Evolutionary conservation across 805 yeast species (phyloP).

Genomic region (Saturnispora zaruensis): DNA sequence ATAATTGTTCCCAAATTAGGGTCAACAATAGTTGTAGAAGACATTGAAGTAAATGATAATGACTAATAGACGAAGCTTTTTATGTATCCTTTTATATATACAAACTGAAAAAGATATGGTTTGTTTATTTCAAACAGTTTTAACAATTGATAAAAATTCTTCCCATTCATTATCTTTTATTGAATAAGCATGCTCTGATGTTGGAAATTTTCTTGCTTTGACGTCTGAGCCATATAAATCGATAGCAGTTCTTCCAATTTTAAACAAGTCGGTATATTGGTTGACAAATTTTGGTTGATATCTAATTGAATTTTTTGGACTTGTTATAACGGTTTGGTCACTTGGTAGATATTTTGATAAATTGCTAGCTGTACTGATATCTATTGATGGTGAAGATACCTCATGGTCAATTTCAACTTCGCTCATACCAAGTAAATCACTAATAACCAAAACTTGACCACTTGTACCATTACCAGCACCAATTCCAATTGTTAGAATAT

Average conservation of each 20-base stretch:
- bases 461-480: conserved; percentile 84
- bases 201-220: conserved; percentile 48
- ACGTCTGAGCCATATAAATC: conserved; percentile 54
- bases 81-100: background rate
- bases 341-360: conserved; percentile 3
- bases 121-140: conserved; percentile 8
- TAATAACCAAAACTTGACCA: conserved; percentile 86
- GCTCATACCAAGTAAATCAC: conserved; percentile 74
- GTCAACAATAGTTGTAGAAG: conserved; percentile 48
- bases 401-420: conserved; percentile 35
- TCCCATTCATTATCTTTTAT: conserved; percentile 56
- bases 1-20: conserved; percentile 72
- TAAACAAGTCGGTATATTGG: conserved; percentile 46
- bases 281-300: conserved; percentile 56
- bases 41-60: conserved; percentile 6
- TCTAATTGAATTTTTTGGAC: background rate
- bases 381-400: conserved; percentile 17
- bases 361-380: background rate
- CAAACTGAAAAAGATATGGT: background rate
- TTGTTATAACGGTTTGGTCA: background rate
- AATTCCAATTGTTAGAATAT: conserved; percentile 85
- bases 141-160: conserved; percentile 30
- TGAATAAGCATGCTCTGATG: conserved; percentile 53
- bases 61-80: background rate
- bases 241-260: conserved; percentile 43